These are phyloP conservation scores for Xerocomus spinulosus DNA, from an alignment of 768 basidiomycete species.

Conservation along the genomic window DNA sequence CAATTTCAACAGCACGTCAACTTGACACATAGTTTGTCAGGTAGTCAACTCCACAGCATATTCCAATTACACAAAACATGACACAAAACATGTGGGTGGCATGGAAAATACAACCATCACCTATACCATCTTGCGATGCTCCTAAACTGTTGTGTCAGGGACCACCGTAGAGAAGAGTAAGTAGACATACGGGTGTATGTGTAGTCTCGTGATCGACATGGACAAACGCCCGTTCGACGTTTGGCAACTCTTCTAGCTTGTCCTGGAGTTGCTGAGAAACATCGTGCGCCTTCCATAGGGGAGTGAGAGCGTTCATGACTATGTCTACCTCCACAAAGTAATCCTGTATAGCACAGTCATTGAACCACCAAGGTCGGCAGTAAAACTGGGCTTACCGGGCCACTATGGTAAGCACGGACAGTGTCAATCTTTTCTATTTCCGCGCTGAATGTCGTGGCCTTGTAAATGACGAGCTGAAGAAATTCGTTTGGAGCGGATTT, in stretches of 20 bases:
- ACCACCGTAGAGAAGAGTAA: not conserved
- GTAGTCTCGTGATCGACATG: slow-evolving; percentile 93
- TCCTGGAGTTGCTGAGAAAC: slow-evolving; percentile 81
- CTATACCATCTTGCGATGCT: slow-evolving; percentile 39
- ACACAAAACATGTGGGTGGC: not conserved
- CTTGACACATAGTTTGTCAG: not conserved
- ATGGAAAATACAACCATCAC: not conserved
- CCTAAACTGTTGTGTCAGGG: slow-evolving; percentile 25
- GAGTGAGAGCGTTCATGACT: slow-evolving; percentile 85
- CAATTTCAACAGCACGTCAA: slow-evolving; percentile 6
- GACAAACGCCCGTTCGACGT: slow-evolving; percentile 90
- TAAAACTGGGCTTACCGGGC: slow-evolving; percentile 47
- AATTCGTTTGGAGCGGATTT: slow-evolving; percentile 91
- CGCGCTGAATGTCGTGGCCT: slow-evolving; percentile 78
- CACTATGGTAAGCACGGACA: slow-evolving; percentile 89
- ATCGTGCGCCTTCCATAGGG: slow-evolving; percentile 86
- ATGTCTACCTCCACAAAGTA: slow-evolving; percentile 96
- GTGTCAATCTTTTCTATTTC: slow-evolving; percentile 88
- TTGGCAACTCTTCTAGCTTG: slow-evolving; percentile 82
- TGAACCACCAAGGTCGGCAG: not conserved
- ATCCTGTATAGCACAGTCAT: slow-evolving; percentile 41
- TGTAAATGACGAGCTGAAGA: slow-evolving; percentile 88
- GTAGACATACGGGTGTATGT: slow-evolving; percentile 54
- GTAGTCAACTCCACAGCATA: not conserved
- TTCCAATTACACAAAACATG: not conserved